phyloP scores from a whole-genome alignment of 179 eudicot species.

The Drosera spatulata region DNA sequence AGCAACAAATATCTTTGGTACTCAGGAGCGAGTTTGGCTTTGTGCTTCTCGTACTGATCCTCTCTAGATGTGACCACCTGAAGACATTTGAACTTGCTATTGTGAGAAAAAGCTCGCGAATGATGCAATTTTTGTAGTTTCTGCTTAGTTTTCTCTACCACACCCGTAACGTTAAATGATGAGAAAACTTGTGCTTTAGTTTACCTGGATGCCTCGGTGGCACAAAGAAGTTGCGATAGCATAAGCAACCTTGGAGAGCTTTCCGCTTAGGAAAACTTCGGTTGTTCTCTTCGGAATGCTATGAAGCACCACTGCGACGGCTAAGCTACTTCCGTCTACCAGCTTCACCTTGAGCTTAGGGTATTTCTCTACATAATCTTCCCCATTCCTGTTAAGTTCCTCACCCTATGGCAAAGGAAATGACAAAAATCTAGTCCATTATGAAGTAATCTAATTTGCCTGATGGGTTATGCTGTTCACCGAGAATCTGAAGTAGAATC shows the following conservation, averaged over 20 bases:
- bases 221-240: constrained; percentile 37
- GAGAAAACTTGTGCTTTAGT: no score
- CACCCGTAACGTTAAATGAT: no score
- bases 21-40: constrained; percentile 12
- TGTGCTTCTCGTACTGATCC: constrained; percentile 42
- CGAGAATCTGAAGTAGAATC: no score
- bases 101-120: no score
- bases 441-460: not conserved
- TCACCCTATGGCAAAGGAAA: no score
- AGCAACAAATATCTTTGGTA: constrained; percentile 6
- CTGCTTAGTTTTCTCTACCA: no score
- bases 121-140: no score
- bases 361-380: constrained; percentile 29
- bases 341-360: constrained; percentile 47
- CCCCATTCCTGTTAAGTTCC: constrained; percentile 30
- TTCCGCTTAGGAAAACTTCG: constrained; percentile 22
- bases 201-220: constrained; percentile 46
- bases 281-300: constrained; percentile 35
- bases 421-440: not conserved
- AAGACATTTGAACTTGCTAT: not conserved
- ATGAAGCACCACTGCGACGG: constrained; percentile 41
- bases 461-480: no score
- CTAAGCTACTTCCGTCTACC: constrained; percentile 62
- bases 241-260: constrained; percentile 38
- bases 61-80: constrained; percentile 36